Evolutionary conservation across 2,329 filamentous ascomycete genomes (phyloP), one percentile per base, ranked within the genome.

Genomic region (Phaeosphaeriaceae sp.): DNA sequence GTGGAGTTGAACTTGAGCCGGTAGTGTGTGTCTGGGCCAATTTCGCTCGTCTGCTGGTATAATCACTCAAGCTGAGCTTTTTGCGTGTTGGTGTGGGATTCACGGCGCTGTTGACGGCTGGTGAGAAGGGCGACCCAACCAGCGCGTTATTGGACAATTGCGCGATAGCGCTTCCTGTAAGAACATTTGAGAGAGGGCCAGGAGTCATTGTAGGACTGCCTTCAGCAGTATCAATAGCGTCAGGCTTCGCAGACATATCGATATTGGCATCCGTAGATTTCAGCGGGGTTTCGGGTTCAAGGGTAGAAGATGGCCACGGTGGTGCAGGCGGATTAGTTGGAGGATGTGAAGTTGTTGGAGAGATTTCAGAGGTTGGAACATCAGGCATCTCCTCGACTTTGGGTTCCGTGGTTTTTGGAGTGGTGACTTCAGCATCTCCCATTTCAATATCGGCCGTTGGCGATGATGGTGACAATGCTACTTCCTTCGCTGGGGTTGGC

Each of bases 41-140:
- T 45, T 74, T 73, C 48, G 76, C 77, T 46, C 66, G 74, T 40
- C 77, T 70, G 42, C 73, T 77, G 4, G 76, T 79, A 50, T 79
- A 81, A 44, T 80, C 78, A 54, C 77, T 79, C n/a, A 81, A 57
- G 52, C 77, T 80, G 48, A 81, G 68, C 67, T 80, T 81, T 68
- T 81, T 81, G 50, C 75, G 73, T 18, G 71, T 68, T 20, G 75
- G 76, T 32, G 64, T 68, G 17, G 76, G 72, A 16, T 67, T 70
- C n/a, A 78, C 65, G 8, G 76, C 71, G 37, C 70, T 71, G n/a
- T 68, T 69, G 20, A 78, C 74, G 8, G 74, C 71, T 32, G 71
- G 68, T 8, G 73, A 74, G 48, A 73, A 70, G 9, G 66, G 64
- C 26, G 70, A 72, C 5, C 60, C 56, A 36, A 56, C 60, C 1